Base-by-base conservation (phyloP, 2,329 filamentous ascomycete species). In the Pseudogymnoascus sp. region DNA sequence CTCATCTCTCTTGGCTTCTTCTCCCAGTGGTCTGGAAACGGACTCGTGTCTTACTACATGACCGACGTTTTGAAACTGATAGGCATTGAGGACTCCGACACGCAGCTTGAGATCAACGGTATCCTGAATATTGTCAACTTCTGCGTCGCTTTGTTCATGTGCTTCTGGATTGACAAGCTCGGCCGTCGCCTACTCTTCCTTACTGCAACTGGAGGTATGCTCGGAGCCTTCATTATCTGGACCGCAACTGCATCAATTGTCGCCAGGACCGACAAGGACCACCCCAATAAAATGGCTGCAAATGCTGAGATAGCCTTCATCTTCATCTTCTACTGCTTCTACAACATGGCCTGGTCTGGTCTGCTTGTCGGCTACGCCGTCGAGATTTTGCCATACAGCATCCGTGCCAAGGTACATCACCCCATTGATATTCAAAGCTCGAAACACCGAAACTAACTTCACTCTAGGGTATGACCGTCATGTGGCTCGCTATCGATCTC, bases 1-100 rank as follows among this genome's bases (percentile, higher is more conserved):
- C 73, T 81, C n/a, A 71, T 84, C 59, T 75, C 77, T 21, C 75
- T 81, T 6, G 82, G 82, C 65, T 74, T 83, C 65, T 84, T 84
- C 74, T 80, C 79, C 7, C 83, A 85, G 66, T 84, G 80, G 80
- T 81, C 77, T 62, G 82, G 82, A 37, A 84, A 83, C 66, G 78
- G 77, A 44, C 69, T 81, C 7, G 76, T 79, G 33, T 77, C 75
- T 1, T 80, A 75, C 67, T 75, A 74, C 66, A 70, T 76, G 18
- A 69, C 68, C 18, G 67, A 72, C 7, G 72, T 76, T n/a, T 68
- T 75, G 23, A 65, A 73, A n/a, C 71, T 67, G 3, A 71, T 74
- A 14, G 74, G 75, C 59, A 73, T 76, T 60, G 70, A 65, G 1
- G 67, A 71, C 35, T 64, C 68, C 25, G 71, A 72, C 28, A 72